phyloP scores from a whole-genome alignment of 2,329 filamentous ascomycete genomes.

The Aspergillus hortae region DNA sequence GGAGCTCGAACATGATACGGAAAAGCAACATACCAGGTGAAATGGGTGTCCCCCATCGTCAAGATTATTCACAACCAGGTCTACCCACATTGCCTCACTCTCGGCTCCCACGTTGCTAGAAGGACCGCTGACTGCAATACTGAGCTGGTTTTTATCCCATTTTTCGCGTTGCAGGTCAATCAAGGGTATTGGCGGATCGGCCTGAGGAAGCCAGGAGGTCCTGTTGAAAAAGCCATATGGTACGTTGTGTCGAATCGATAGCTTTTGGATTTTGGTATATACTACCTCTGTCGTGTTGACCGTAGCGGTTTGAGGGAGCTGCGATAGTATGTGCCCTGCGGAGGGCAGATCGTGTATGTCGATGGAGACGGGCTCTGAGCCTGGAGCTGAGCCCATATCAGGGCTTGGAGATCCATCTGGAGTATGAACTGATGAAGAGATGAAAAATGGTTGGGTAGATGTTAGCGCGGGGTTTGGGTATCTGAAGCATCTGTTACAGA shows the following conservation, averaged over 20 bases:
- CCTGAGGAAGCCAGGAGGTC: slow-evolving; percentile 43
- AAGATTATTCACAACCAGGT: slow-evolving; percentile 50
- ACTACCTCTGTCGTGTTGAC: slow-evolving; percentile 33
- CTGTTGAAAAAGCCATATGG: slow-evolving; percentile 49
- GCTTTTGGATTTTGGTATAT: slow-evolving; percentile 46
- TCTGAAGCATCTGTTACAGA: slow-evolving; percentile 38
- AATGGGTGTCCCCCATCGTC: slow-evolving; percentile 51
- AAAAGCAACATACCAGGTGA: slow-evolving; percentile 38
- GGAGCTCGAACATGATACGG: background rate
- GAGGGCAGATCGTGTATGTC: slow-evolving; percentile 26
- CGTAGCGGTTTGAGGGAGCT: slow-evolving; percentile 28
- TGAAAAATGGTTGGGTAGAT: slow-evolving; percentile 35
- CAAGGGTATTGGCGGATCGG: slow-evolving; percentile 30
- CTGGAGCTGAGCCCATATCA: background rate
- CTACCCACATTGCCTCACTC: slow-evolving; percentile 36
- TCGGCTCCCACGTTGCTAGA: no score
- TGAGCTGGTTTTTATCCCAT: slow-evolving; percentile 45
- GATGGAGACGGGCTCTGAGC: slow-evolving; percentile 11
- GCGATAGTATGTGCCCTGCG: slow-evolving; percentile 22
- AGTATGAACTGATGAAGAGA: slow-evolving; percentile 8
- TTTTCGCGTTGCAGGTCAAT: slow-evolving; percentile 29
- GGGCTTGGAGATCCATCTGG: background rate
- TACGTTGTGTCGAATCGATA: slow-evolving; percentile 41
- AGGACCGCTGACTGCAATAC: slow-evolving; percentile 22
- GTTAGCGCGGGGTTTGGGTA: slow-evolving; percentile 44